phyloP scores from a whole-genome alignment of 2,329 filamentous ascomycete species.

The Ceratocystis lukuohia region DNA sequence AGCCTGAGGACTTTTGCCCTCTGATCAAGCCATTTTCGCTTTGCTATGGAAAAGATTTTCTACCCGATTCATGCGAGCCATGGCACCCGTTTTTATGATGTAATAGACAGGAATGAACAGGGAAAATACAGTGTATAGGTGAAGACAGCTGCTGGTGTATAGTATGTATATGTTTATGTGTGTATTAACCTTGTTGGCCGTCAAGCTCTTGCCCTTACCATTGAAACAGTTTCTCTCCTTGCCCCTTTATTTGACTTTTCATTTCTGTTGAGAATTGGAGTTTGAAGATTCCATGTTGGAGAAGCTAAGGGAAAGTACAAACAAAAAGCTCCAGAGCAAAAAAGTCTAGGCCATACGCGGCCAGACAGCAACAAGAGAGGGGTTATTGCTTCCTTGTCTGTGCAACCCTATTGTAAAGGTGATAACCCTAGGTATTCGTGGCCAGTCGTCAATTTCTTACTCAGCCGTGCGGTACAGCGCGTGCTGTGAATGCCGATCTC shows the following conservation, averaged over 20 bases:
- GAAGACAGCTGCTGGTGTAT: background rate
- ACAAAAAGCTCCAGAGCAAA: background rate
- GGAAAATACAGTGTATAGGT: background rate
- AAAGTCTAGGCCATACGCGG: background rate
- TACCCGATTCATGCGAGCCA: background rate
- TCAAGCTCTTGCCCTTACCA: background rate
- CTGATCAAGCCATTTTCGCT: background rate
- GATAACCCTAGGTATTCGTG: too few species aligned
- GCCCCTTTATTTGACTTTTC: background rate
- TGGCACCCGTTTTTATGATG: background rate
- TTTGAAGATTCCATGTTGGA: background rate
- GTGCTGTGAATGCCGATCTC: too few species aligned
- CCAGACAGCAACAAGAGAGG: background rate
- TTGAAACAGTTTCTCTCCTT: background rate
- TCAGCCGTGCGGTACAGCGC: too few species aligned
- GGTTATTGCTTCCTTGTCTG: background rate
- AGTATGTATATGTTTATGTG: background rate
- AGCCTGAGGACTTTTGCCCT: background rate
- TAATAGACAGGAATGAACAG: background rate
- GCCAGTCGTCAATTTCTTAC: too few species aligned
- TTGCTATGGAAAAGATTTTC: background rate
- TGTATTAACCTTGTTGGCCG: background rate
- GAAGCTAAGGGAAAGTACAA: constrained; percentile 2
- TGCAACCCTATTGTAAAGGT: background rate
- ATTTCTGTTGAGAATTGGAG: constrained; percentile 17